Percentiles rank a stretch among this genome's conserved stretches.
phyloP scores from a whole-genome alignment of 1,284 basidiomycete genomes.

The Megacollybia platyphylla region DNA sequence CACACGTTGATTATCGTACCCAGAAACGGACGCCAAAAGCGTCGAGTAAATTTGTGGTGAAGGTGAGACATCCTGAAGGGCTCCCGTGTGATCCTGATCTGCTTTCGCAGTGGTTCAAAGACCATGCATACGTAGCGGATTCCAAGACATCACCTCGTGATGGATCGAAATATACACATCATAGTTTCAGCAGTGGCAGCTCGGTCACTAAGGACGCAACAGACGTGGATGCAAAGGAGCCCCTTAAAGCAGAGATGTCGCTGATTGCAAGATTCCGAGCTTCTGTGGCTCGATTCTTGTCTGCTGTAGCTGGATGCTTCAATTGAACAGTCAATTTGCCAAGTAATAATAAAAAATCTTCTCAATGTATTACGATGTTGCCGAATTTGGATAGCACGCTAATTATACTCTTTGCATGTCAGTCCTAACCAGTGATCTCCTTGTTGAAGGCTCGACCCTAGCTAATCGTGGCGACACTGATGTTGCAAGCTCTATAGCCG shows the following conservation, averaged over 20 bases:
- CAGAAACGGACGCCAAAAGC: constrained; percentile 61
- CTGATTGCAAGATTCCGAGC: neutral
- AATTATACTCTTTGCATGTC: too few relatives aligned
- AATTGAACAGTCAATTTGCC: too few relatives aligned
- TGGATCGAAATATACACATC: neutral
- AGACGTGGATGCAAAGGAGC: neutral
- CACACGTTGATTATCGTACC: constrained; percentile 59
- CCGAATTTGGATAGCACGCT: too few relatives aligned
- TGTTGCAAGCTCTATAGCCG: too few relatives aligned
- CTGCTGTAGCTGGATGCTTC: neutral
- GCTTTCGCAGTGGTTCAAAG: constrained; percentile 8
- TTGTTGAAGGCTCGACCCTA: too few relatives aligned
- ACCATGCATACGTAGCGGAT: constrained; percentile 2
- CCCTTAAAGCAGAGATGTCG: neutral
- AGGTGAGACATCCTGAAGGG: constrained; percentile 13
- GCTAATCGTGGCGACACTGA: too few relatives aligned
- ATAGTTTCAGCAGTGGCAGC: neutral
- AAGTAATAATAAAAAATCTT: too few relatives aligned
- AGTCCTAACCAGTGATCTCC: too few relatives aligned
- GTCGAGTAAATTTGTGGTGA: constrained; percentile 41
- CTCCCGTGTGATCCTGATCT: neutral
- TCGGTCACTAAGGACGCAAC: neutral
- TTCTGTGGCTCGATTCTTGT: neutral
- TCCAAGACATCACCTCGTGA: neutral
- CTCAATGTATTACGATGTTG: too few relatives aligned